Evolutionary conservation across 2,329 filamentous ascomycete species (phyloP), one percentile per base, ranked within the genome.

Genomic region (Sclerotiophoma versabilis): DNA sequence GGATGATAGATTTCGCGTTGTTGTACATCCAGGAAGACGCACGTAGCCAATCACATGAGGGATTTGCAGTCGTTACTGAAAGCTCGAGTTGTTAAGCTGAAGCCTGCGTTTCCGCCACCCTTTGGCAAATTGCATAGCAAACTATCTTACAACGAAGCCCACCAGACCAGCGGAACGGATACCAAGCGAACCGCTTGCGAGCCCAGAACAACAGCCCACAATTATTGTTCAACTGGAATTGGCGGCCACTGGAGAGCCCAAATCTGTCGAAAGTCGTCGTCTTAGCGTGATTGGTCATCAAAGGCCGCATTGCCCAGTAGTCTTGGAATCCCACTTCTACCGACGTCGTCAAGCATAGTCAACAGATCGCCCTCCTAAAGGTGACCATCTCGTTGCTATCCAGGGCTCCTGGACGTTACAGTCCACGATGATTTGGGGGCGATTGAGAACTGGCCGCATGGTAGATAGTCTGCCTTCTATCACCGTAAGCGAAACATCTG

Each of bases 311-410:
- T 25, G 5, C 4, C 25, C 25, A 19, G 9, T 20, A 27, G 15
- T 29, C 38, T 42, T 32, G n/a, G n/a, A n/a, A n/a, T n/a, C n/a
- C n/a, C n/a, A 19, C 5, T 20, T 17, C 9, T 17, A 17, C 12
- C 22, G 33, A 22, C 33, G 14, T 15, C 19, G 17, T 12, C 29
- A 23, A 25, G 11, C 11, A 39, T 7, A 38, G 15, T 3, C 32
- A 38, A 22, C 22, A 8, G 23, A 38, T 33, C 32, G 50, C 2
- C 37, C 17, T 19, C 25, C 36, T 12, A 15, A n/a, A 38, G 32
- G n/a, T 20, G 17, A 45, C 36, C 33, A 20, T 22, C 20, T 43
- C 30, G 36, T 54, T 32, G 43, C 19, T 37, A n/a, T 49, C 29
- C 23, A 46, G 49, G 14, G 10, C 19, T 41, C 27, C 38, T 37